Evolutionary conservation across 768 basidiomycete species (phyloP).

Genomic region (Podaxis sp.): DNA sequence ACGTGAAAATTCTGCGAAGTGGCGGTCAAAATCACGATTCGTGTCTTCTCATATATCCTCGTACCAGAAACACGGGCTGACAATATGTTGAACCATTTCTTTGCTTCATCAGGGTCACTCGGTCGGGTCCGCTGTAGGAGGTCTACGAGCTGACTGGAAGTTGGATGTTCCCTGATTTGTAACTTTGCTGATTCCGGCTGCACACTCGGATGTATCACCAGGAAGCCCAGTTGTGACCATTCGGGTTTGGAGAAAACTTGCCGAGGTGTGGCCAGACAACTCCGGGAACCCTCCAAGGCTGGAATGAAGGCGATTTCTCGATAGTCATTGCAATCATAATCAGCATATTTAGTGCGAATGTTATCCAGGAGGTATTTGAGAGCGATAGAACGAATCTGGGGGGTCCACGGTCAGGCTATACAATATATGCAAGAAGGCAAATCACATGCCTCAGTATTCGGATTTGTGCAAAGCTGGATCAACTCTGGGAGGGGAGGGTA

Average conservation of each 20-base stretch:
- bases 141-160: constrained; percentile 60
- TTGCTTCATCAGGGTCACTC: constrained; percentile 50
- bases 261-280: constrained; percentile 57
- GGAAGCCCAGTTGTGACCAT: constrained; percentile 78
- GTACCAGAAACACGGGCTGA: constrained; percentile 49
- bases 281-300: constrained; percentile 52
- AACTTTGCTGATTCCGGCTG: constrained; percentile 62
- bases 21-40: background rate
- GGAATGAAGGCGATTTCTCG: constrained; percentile 76
- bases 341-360: constrained; percentile 54
- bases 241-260: constrained; percentile 72
- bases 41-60: background rate
- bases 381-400: constrained; percentile 52
- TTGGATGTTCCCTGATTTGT: constrained; percentile 69
- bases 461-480: constrained; percentile 65
- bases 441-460: constrained; percentile 38
- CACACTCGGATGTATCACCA: constrained; percentile 56
- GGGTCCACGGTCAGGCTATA: background rate
- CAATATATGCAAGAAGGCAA: too few relatives aligned
- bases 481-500: constrained; percentile 67
- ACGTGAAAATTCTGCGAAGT: constrained; percentile 52
- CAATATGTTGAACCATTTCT: constrained; percentile 67
- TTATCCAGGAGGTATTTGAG: constrained; percentile 85
- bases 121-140: constrained; percentile 60
- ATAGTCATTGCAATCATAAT: constrained; percentile 58